Conservation (phyloP, 2,329 filamentous ascomycete genomes). For the Calonectria pseudoreteaudii region DNA sequence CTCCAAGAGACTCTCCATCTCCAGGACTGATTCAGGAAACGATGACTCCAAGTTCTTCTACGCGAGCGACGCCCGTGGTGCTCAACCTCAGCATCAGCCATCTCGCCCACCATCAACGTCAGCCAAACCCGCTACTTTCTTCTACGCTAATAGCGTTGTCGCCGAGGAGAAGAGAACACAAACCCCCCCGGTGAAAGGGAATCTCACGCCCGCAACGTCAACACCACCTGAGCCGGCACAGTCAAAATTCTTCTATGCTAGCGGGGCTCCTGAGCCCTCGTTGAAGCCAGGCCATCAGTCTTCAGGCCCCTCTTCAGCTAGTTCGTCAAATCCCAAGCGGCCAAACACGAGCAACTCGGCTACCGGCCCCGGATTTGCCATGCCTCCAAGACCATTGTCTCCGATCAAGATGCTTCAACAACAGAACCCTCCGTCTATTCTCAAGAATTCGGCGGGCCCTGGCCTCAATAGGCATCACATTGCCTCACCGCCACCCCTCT, state of each 20-base stretch:
- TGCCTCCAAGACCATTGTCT: constrained; percentile 60
- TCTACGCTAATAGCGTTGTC: constrained; percentile 66
- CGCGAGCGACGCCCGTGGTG: constrained; percentile 78
- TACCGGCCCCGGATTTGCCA: constrained; percentile 27
- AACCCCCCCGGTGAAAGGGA: constrained; percentile 43
- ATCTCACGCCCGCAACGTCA: constrained; percentile 50
- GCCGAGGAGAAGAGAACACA: constrained; percentile 52
- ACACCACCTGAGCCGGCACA: constrained; percentile 53
- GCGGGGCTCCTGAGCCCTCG: constrained; percentile 67
- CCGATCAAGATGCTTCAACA: constrained; percentile 58
- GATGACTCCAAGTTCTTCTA: constrained; percentile 84
- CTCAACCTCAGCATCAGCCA: constrained; percentile 46
- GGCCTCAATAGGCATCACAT: constrained; percentile 44
- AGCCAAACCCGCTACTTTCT: constrained; percentile 64
- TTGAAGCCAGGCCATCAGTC: constrained; percentile 50
- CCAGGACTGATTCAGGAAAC: constrained; percentile 43
- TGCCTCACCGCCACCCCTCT: constrained; percentile 52
- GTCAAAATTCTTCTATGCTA: constrained; percentile 82
- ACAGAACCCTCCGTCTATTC: constrained; percentile 32
- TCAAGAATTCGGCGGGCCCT: constrained; percentile 33
- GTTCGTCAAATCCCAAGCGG: constrained; percentile 61
- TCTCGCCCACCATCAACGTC: constrained; percentile 53
- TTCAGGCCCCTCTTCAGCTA: constrained; percentile 57
- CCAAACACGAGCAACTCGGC: constrained; percentile 49
- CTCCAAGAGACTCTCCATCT: constrained; percentile 37